These are phyloP conservation scores for Cucurbita moschata DNA, from an alignment of 306 rosid genomes.

Conservation along the genomic window DNA sequence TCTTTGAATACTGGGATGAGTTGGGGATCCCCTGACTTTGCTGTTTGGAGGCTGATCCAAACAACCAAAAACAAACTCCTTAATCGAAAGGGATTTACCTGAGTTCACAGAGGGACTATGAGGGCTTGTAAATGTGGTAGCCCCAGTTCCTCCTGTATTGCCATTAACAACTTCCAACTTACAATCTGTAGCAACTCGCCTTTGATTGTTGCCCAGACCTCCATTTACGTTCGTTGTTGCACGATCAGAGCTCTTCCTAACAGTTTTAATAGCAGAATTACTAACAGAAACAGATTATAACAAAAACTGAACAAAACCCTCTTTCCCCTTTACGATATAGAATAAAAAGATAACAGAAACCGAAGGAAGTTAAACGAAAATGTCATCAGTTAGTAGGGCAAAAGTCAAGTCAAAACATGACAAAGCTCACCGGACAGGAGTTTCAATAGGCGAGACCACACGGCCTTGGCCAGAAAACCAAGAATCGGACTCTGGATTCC, in stretches of 20 bases:
- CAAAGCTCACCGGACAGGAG: slow-evolving; percentile 26
- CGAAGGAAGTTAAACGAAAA: background rate
- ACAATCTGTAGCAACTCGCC: slow-evolving; percentile 17
- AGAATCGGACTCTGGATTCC: slow-evolving; percentile 18
- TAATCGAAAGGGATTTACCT: slow-evolving; percentile 14
- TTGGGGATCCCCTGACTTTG: slow-evolving; percentile 17
- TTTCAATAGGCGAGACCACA: slow-evolving; percentile 17
- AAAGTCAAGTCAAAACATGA: background rate
- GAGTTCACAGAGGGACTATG: slow-evolving; percentile 3
- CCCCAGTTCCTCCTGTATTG: slow-evolving; percentile 23
- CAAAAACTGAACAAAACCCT: background rate
- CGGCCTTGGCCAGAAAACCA: slow-evolving; percentile 2
- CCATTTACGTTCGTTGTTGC: slow-evolving; percentile 9
- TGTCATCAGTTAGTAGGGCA: background rate
- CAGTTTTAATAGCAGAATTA: background rate
- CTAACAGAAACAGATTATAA: background rate
- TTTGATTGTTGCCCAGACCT: slow-evolving; percentile 18
- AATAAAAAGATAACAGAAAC: background rate
- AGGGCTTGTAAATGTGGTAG: slow-evolving; percentile 11
- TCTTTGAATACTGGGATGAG: slow-evolving; percentile 15
- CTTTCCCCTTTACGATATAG: background rate
- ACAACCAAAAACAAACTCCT: slow-evolving; percentile 7
- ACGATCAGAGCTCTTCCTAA: slow-evolving; percentile 35
- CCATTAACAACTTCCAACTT: background rate
- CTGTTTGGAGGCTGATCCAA: slow-evolving; percentile 24